Percentiles rank a stretch among this genome's conserved stretches.
Conservation (phyloP, 306 rosid genomes). For the Cotoneaster glaucophyllus region DNA sequence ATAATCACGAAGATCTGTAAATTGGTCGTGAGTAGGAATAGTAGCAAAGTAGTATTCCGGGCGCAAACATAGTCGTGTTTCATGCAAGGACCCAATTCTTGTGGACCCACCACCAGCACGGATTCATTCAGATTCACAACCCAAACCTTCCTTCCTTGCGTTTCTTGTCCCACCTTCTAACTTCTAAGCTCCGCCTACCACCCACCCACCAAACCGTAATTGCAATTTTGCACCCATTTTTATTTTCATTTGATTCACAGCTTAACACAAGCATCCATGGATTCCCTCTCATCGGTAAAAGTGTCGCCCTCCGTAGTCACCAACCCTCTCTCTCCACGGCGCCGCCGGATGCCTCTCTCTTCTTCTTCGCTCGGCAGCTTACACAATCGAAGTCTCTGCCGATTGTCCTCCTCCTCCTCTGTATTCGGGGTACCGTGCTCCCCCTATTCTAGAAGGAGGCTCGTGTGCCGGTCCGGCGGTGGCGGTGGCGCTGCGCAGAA, state of each 20-base stretch:
- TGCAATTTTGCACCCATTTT: background rate
- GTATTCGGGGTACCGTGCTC: conserved; percentile 2
- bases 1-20: no score
- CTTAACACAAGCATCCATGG: conserved; percentile 36
- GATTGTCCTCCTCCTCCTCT: conserved; percentile 4
- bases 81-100: background rate
- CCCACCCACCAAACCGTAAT: background rate
- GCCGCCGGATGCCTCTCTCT: conserved; percentile 19
- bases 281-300: conserved; percentile 56
- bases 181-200: conserved; percentile 1
- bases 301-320: conserved; percentile 58
- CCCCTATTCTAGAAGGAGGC: conserved; percentile 12
- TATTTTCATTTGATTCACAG: background rate
- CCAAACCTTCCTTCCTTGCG: conserved; percentile 12
- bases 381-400: conserved; percentile 14
- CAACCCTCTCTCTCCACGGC: conserved; percentile 30
- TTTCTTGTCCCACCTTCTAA: conserved; percentile 19
- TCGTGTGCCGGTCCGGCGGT: conserved; percentile 24
- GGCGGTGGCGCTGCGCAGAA: conserved; percentile 17
- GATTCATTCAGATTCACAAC: background rate
- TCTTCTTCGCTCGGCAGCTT: conserved; percentile 12
- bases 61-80: background rate
- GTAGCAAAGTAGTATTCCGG: no score
- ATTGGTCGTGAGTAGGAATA: no score
- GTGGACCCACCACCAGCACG: conserved; percentile 9